Evolutionary conservation across 2,329 filamentous ascomycete genomes (phyloP), one percentile per base, ranked within the genome.

Genomic region (Seiridium cupressi): DNA sequence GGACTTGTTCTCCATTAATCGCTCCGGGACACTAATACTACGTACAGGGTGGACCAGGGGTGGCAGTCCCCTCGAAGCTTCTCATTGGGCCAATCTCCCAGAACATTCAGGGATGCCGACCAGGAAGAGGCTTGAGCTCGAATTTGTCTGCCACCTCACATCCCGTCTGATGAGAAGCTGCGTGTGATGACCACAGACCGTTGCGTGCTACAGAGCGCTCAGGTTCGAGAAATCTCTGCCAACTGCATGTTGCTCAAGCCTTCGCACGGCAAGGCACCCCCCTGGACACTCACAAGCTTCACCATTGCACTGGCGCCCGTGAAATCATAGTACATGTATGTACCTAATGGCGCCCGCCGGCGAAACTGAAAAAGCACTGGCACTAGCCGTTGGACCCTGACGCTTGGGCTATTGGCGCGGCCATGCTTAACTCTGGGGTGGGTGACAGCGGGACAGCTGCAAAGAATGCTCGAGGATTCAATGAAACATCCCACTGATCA

Each of bases 51-150:
- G 18, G 18, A 26, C 18, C 18, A 26, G 18, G 18, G 18, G 18
- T 26, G 18, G 18, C 18, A 26, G 35, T 26, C 46, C 7, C 56
- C 10, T 26, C 46, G 9, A 35, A 58, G 56, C 56, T 51, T 51
- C 56, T 51, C 32, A 58, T 58, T 58, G 56, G 56, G 32, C 9
- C 3, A 18, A 34, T 8, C 35, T 51, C 31, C 32, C 2, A 26
- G 18, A 26, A 38, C 56, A 51, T 44, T 35, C 56, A 51, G 56
- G 56, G 44, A 44, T 51, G 13, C 11, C n/a, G 9, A 51, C 51
- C 32, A 51, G 38, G 6, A 51, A 42, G 44, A 51, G 46, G 56
- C 56, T 58, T 46, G 56, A 58, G 46, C 56, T 58, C 36, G 47
- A 51, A 32, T 31, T 48, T 18, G 18, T 26, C 18, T 26, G 18